Evolutionary conservation across 2,329 filamentous ascomycete genomes (phyloP), one percentile per base, ranked within the genome.

Genomic region (Pestalotiopsis fici): DNA sequence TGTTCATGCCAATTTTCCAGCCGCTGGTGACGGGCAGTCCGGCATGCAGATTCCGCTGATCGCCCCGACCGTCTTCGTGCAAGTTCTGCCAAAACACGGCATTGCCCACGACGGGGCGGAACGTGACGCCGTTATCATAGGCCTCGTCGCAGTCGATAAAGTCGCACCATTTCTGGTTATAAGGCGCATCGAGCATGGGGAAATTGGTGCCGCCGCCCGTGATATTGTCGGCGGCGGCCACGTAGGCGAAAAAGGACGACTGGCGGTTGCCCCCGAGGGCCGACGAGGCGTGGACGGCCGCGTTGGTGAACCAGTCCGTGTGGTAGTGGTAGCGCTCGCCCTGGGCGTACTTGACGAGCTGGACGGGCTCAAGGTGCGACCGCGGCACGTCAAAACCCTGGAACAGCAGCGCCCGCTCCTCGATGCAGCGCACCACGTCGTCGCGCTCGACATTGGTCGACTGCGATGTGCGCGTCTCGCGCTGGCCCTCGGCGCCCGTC

Each of bases 1-100:
- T 85, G 67, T 86, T 86, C 82, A 86, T 83, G 12, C 83, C 84
- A 66, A 85, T 79, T 74, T 86, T 86, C 50, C 78, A 78, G 6
- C 84, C 84, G 37, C 74, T 77, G 5, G 79, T 80, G 3, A 86
- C 81, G 0, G 83, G 82, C 69, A 85, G 66, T 1, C 83, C 83
- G 0, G 83, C 83, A 72, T 86, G 84, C 68, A 85, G 68, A 37
- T 80, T 83, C 50, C 81, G 76, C 68, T 79, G 74, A 65, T 85
- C 82, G 0, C 84, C 83, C 0, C 70, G 73, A 12, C 80, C 79
- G 23, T 81, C 77, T 2, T 74, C 71, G 15, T 77, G 70, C 70
- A 86, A 65, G 65, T 86, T 85, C 69, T 81, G 79, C 83, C 83
- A 86, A 70, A 82, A 86, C 3, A 86, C 79, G 1, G 82, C 83